A percentile compares a stretch with the other conserved stretches of the same genome.
Conservation (phyloP, 2,329 filamentous ascomycete genomes). For the Alternaria tenuissima region DNA sequence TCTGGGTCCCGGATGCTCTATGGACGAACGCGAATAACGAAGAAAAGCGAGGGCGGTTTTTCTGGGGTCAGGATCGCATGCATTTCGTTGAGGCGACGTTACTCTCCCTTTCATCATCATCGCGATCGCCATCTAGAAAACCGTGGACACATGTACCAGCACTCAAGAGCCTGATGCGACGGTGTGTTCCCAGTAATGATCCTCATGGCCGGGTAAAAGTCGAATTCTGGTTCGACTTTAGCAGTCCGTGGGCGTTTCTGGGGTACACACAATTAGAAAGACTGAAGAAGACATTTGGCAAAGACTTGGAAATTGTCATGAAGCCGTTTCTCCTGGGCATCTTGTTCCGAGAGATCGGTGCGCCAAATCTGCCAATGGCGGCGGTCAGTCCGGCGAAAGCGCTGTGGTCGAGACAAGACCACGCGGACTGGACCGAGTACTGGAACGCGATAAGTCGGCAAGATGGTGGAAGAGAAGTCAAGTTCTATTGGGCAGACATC, state of each 20-base stretch:
- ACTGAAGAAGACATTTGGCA: conserved; percentile 37
- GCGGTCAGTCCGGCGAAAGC: conserved; percentile 38
- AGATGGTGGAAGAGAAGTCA: conserved; percentile 34
- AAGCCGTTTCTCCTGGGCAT: conserved; percentile 47
- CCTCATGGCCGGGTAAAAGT: conserved; percentile 21
- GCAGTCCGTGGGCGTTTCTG: conserved; percentile 46
- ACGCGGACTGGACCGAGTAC: conserved; percentile 42
- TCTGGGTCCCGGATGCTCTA: conserved; percentile 40
- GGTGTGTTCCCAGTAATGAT: conserved; percentile 23
- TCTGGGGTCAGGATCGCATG: conserved; percentile 50
- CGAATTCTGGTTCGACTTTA: conserved; percentile 49
- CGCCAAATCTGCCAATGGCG: conserved; percentile 38
- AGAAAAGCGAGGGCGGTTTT: conserved; percentile 34
- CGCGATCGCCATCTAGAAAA: neutral
- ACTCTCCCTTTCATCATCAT: neutral
- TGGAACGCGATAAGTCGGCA: conserved; percentile 46
- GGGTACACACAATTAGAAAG: conserved; percentile 45
- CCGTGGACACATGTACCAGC: conserved; percentile 20
- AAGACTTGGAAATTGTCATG: conserved; percentile 35
- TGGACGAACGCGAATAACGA: conserved; percentile 30
- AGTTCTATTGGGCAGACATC: conserved; percentile 41
- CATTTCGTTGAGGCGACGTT: conserved; percentile 47
- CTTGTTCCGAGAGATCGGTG: conserved; percentile 48
- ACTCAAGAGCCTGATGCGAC: conserved; percentile 36
- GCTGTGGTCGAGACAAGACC: conserved; percentile 39